Percentiles rank a stretch among this genome's conserved stretches.
Conservation (phyloP, 192 early-diverging fungal species). For the Podila clonocystis region DNA sequence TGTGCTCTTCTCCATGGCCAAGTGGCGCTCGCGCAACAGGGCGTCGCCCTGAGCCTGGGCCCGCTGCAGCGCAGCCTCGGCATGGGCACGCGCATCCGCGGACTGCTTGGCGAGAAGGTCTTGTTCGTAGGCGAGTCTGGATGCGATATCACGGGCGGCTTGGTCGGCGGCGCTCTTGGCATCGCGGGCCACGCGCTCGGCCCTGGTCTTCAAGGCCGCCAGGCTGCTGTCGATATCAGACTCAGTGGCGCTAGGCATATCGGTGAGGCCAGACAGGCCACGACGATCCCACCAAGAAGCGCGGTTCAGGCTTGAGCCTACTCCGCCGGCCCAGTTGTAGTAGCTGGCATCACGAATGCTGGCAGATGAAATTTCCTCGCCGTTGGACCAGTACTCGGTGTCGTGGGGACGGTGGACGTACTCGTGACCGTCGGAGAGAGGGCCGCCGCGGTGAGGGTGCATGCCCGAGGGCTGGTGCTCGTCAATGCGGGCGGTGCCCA, state of each 20-base stretch:
- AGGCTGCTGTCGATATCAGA: background rate
- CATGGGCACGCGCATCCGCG: conserved; percentile 4
- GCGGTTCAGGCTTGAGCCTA: background rate
- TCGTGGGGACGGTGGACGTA: conserved; percentile 1
- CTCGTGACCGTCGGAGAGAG: background rate
- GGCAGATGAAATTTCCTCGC: conserved; percentile 19
- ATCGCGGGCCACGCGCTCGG: conserved; percentile 6
- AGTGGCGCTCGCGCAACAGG: conserved; percentile 12
- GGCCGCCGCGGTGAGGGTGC: conserved; percentile 1
- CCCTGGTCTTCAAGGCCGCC: background rate
- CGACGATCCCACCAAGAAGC: conserved; percentile 21
- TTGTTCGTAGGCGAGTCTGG: conserved; percentile 13
- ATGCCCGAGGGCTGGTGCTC: background rate
- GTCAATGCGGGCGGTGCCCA: conserved; percentile 14
- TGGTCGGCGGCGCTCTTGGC: conserved; percentile 10
- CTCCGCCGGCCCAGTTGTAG: conserved; percentile 7
- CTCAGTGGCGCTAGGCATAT: no score
- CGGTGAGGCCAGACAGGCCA: no score
- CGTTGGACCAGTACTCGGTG: conserved; percentile 30
- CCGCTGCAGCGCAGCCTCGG: conserved; percentile 15
- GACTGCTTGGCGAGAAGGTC: conserved; percentile 11
- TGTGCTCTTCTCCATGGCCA: conserved; percentile 12
- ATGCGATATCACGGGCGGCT: conserved; percentile 9
- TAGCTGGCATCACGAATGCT: conserved; percentile 14
- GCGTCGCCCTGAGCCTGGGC: background rate